Conservation (phyloP, 441 rosid species). For the Rhodomyrtus psidioides region DNA sequence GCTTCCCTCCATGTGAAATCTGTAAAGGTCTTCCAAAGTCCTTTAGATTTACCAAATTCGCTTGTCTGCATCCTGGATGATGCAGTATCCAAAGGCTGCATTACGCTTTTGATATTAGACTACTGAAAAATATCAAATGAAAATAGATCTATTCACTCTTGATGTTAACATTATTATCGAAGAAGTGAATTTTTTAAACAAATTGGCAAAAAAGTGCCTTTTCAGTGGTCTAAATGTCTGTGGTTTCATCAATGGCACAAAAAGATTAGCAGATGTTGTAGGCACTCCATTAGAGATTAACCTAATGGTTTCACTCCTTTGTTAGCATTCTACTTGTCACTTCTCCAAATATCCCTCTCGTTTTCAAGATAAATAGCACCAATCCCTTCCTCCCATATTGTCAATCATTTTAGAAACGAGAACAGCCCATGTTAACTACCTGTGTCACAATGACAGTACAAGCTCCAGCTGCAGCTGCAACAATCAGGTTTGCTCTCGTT, state of each 20-base stretch:
- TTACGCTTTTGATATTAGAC: not conserved
- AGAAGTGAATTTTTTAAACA: not conserved
- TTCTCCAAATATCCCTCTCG: not conserved
- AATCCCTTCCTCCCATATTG: not conserved
- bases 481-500: constrained; percentile 57
- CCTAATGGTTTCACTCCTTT: not conserved
- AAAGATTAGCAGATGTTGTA: not conserved
- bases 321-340: not conserved
- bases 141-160: not conserved
- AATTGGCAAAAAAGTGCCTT: not conserved
- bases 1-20: constrained; percentile 64
- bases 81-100: constrained; percentile 89
- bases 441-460: constrained; percentile 63
- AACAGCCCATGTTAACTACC: constrained; percentile 21
- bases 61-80: constrained; percentile 92
- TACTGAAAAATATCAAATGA: not conserved
- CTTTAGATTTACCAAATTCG: constrained; percentile 75
- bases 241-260: not conserved
- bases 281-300: not conserved
- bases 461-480: constrained; percentile 89
- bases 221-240: not conserved
- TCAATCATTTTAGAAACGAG: not conserved
- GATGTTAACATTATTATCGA: not conserved
- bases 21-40: constrained; percentile 67
- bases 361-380: not conserved